Base-by-base conservation (phyloP, 352 stramenopile species). In the Phytopythium ostracodes region DNA sequence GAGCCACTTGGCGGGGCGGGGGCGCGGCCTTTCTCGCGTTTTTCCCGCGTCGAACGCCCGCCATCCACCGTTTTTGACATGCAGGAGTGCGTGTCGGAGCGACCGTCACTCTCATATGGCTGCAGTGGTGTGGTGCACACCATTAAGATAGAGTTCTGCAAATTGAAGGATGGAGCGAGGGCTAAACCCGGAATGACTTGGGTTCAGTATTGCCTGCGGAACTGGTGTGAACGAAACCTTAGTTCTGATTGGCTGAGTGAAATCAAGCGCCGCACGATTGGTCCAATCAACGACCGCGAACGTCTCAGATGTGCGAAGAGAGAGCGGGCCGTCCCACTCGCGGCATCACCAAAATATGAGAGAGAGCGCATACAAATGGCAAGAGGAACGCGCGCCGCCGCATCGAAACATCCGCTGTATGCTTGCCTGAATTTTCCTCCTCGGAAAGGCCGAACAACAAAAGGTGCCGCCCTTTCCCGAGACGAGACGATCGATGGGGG, bases 241-340 rank as follows among this genome's bases (percentile, higher is more conserved):
- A 20, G 38, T 10, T 35, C 14, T 5, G 47, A 54, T 38, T 54
- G 47, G 47, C 8, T 8, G 27, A 1, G 2, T 15, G 2, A 31
- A 38, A 54, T 38, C 42, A 54, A 52, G 22, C 15, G 14, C 11
- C 22, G 3, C 24, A 12, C 18, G 15, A 24, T 38, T 38, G 3
- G 27, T 5, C 47, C 47, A 54, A 54, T 54, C 47, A n/a, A 12
- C 4, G 11, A 7, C 4, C 24, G 22, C 24, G 31, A 8, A 35
- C 46, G 46, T 52, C 38, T 44, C 38, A 44, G 38, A 44, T 20
- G 38, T n/a, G n/a, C n/a, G n/a, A n/a, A n/a, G n/a, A n/a, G n/a
- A n/a, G n/a, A n/a, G n/a, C n/a, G n/a, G n/a, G n/a, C n/a, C n/a
- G n/a, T n/a, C n/a, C n/a, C n/a, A n/a, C n/a, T n/a, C n/a, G n/a